A percentile compares a stretch with the other conserved stretches of the same genome.
Evolutionary conservation across 192 early-diverging fungal genomes (phyloP).

Genomic region (Phycomyces nitens): DNA sequence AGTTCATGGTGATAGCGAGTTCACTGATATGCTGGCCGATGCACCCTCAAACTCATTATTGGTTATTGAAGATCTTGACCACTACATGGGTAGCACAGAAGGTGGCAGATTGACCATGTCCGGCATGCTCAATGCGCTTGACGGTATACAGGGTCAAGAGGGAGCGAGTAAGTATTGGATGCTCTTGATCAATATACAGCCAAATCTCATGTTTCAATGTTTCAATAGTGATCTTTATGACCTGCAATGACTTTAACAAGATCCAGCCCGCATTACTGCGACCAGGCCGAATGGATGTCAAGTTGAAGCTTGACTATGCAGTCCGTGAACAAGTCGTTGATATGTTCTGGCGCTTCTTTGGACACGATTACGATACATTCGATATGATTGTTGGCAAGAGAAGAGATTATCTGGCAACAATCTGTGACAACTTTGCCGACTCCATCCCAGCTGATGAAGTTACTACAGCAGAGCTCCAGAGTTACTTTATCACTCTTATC

Average conservation of each 20-base stretch:
- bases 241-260: conserved; percentile 46
- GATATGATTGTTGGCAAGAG: background rate
- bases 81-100: conserved; percentile 15
- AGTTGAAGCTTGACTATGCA: conserved; percentile 47
- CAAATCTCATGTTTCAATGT: background rate
- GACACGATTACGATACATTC: background rate
- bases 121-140: conserved; percentile 46
- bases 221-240: conserved; percentile 44
- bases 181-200: background rate
- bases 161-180: conserved; percentile 27
- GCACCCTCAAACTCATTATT: conserved; percentile 43
- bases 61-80: conserved; percentile 53
- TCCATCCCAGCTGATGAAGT: background rate
- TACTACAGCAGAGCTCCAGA: conserved; percentile 14
- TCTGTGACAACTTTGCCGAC: background rate
- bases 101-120: conserved; percentile 33
- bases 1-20: conserved; percentile 35
- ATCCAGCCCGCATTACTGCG: conserved; percentile 46
- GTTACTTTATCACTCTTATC: conserved; percentile 10
- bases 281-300: conserved; percentile 47
- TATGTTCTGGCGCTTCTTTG: conserved; percentile 38
- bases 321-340: conserved; percentile 38
- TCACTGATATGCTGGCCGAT: conserved; percentile 34
- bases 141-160: conserved; percentile 47
- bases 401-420: background rate